phyloP scores from a whole-genome alignment of 176 grass and related monocot genomes.

The Tillandsia leiboldiana region DNA sequence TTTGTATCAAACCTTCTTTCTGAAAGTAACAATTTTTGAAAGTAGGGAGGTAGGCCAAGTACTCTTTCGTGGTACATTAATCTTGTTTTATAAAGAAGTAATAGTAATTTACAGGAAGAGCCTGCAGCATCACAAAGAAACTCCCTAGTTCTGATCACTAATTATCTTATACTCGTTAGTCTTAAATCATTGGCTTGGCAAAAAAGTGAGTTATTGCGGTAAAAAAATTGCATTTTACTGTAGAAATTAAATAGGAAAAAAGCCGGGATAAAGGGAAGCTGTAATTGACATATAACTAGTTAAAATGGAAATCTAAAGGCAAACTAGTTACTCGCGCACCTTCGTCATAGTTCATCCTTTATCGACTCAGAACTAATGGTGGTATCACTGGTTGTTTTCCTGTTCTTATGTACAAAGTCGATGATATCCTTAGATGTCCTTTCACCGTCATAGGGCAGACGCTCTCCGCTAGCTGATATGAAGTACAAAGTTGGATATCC shows the following conservation, averaged over 20 bases:
- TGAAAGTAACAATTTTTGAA: too few relatives aligned
- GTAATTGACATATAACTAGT: not conserved
- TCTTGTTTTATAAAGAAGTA: too few relatives aligned
- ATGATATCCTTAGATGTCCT: conserved; percentile 55
- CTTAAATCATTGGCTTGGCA: too few relatives aligned
- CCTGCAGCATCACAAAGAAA: too few relatives aligned
- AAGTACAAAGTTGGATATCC: conserved; percentile 95
- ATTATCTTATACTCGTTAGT: too few relatives aligned
- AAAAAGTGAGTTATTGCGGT: conserved; percentile 30
- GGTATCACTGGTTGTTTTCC: conserved; percentile 21
- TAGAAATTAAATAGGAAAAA: not conserved
- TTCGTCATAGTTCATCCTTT: conserved; percentile 62
- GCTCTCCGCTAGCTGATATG: conserved; percentile 56
- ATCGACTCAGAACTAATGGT: not conserved
- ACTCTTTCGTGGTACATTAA: too few relatives aligned
- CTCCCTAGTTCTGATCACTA: too few relatives aligned
- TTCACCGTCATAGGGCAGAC: conserved; percentile 30
- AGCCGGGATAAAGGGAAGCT: not conserved
- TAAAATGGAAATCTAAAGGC: not conserved
- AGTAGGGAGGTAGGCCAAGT: too few relatives aligned
- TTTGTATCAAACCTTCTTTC: too few relatives aligned
- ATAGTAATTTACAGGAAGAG: too few relatives aligned
- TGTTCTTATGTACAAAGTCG: conserved; percentile 62
- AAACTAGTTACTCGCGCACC: not conserved
- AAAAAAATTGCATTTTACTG: conserved; percentile 17